These are phyloP conservation scores for Syzygium syzygioides DNA, from an alignment of 441 rosid species.

Conservation along the genomic window DNA sequence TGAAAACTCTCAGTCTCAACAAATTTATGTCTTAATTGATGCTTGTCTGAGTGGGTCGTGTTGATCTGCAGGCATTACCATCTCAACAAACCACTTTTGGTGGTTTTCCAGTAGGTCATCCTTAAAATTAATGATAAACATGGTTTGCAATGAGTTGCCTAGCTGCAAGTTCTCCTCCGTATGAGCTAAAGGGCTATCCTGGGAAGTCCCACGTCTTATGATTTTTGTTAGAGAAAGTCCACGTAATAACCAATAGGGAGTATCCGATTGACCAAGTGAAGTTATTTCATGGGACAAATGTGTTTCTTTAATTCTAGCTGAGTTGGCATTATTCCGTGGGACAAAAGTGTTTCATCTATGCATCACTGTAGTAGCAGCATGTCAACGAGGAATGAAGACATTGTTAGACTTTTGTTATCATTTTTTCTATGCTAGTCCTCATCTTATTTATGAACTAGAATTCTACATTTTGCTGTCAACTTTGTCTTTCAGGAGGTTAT, in stretches of 20 bases:
- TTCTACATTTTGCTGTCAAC: neutral
- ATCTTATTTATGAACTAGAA: neutral
- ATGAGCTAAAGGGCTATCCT: neutral
- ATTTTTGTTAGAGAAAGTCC: neutral
- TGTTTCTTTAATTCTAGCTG: neutral
- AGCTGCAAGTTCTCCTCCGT: neutral
- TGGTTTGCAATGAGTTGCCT: neutral
- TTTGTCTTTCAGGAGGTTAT: conserved; percentile 57
- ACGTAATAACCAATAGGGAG: neutral
- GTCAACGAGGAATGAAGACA: neutral
- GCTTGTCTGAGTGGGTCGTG: neutral
- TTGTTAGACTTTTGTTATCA: neutral
- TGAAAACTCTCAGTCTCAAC: neutral
- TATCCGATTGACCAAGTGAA: neutral
- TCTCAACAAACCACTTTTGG: neutral
- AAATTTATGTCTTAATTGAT: neutral
- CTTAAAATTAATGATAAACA: neutral
- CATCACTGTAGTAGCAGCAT: neutral
- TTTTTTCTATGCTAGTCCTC: neutral
- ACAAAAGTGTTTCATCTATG: neutral
- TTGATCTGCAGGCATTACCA: neutral
- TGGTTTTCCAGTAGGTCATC: neutral
- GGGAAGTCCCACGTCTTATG: neutral
- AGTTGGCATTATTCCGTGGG: neutral
- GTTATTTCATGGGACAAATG: neutral